Percentiles rank a stretch among this genome's conserved stretches.
Evolutionary conservation across 495 filamentous ascomycete genomes (phyloP).

Genomic region (Astrothelium subdiscretum): DNA sequence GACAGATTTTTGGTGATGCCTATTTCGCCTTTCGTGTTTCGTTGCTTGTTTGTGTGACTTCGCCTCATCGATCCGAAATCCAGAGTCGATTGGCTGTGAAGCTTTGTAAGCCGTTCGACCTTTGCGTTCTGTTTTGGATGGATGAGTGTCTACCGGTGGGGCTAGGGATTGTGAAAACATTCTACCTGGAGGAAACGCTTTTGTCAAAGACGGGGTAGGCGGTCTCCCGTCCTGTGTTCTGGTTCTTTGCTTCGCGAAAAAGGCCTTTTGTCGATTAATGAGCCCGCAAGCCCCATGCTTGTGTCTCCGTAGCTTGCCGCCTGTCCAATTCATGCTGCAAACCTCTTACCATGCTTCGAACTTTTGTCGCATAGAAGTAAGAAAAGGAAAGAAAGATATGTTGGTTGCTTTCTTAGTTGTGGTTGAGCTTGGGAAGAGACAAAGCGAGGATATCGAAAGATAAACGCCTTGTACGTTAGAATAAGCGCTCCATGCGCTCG

Average conservation of each 20-base stretch:
- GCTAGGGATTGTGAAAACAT: not conserved
- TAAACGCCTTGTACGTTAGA: too few relatives aligned
- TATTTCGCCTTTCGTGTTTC: not conserved
- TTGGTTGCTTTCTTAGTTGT: not conserved
- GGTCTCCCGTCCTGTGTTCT: constrained; percentile 12
- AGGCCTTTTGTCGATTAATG: constrained; percentile 15
- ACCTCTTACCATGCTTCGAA: not conserved
- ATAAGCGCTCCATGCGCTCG: too few relatives aligned
- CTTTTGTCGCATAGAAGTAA: not conserved
- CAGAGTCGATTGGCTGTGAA: not conserved
- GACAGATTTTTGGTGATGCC: not conserved
- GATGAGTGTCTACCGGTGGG: not conserved
- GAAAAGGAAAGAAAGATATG: not conserved
- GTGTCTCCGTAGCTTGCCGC: constrained; percentile 18
- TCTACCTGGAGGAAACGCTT: not conserved
- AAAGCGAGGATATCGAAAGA: not conserved
- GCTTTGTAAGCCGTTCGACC: not conserved
- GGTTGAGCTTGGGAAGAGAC: not conserved
- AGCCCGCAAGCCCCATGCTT: constrained; percentile 8
- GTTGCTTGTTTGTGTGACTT: not conserved
- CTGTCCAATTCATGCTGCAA: constrained; percentile 23
- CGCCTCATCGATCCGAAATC: not conserved
- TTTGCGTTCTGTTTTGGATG: not conserved
- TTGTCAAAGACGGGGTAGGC: not conserved
- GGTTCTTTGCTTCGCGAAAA: constrained; percentile 16